These are phyloP conservation scores for Waltiozyma sp. DNA, from an alignment of 1,139 yeast species.

Conservation along the genomic window DNA sequence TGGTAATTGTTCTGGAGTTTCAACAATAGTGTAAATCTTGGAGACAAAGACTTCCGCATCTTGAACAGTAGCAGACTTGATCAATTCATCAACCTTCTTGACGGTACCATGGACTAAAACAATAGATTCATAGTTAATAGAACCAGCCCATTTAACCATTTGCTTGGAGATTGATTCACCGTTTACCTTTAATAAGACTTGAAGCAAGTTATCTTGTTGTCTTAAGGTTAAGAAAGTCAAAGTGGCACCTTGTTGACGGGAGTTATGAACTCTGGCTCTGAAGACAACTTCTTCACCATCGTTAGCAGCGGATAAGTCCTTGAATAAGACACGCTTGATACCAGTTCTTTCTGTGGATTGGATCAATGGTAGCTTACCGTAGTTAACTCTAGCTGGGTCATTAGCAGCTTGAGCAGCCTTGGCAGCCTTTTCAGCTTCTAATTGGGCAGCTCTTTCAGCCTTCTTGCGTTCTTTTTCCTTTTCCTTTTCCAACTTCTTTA, in stretches of 20 bases:
- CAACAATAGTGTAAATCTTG: constrained; percentile 67
- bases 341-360: constrained; percentile 63
- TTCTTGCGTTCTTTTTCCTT: constrained; percentile 86
- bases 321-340: constrained; percentile 44
- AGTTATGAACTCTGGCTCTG: constrained; percentile 89
- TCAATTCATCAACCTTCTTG: constrained; percentile 72
- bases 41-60: constrained; percentile 75
- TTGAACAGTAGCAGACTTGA: constrained; percentile 86
- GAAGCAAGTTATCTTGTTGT: constrained; percentile 76
- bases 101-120: constrained; percentile 84
- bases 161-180: constrained; percentile 71
- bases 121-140: constrained; percentile 78
- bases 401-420: constrained; percentile 67
- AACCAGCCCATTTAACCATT: constrained; percentile 93
- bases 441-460: constrained; percentile 84
- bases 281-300: constrained; percentile 74
- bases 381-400: constrained; percentile 78
- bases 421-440: constrained; percentile 80
- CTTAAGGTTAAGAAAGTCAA: constrained; percentile 85
- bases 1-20: constrained; percentile 89
- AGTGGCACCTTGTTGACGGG: constrained; percentile 94
- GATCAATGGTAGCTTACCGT: constrained; percentile 82
- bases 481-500: constrained; percentile 90
- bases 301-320: constrained; percentile 45
- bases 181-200: constrained; percentile 68